A percentile compares a stretch with the other conserved stretches of the same genome.
These are phyloP conservation scores for Wickerhamomyces kurtzmanii DNA, from an alignment of 805 yeast genomes.

Conservation along the genomic window DNA sequence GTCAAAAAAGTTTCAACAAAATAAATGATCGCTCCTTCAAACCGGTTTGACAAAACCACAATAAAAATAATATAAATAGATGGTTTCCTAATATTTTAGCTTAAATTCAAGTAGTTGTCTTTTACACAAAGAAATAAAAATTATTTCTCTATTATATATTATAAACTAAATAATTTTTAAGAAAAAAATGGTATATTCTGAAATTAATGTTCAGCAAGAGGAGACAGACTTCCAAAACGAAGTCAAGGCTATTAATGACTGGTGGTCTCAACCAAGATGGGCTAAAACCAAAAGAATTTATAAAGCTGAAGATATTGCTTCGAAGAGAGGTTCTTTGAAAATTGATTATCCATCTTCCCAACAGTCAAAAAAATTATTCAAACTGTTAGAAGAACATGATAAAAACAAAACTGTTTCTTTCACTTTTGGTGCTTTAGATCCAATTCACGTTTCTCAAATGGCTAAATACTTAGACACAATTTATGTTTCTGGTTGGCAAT, in stretches of 20 bases:
- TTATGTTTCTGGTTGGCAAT: conserved; percentile 98
- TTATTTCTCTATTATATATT: too few species aligned
- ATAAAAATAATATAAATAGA: too few species aligned
- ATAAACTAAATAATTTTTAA: too few species aligned
- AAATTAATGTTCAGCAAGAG: conserved; percentile 7
- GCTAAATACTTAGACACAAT: conserved; percentile 88
- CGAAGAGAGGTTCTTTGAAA: conserved; percentile 75
- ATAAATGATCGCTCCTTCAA: too few species aligned
- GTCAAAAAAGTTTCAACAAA: too few species aligned
- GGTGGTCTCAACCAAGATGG: conserved; percentile 98
- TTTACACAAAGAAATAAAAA: too few species aligned
- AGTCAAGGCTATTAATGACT: conserved; percentile 62
- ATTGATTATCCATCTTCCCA: conserved; percentile 65
- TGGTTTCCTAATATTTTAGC: too few species aligned
- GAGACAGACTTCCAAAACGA: conserved; percentile 27
- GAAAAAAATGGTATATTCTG: conserved; percentile 2
- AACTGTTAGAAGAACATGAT: conserved; percentile 63
- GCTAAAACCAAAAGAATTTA: conserved; percentile 77
- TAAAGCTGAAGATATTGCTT: conserved; percentile 80
- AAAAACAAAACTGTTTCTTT: conserved; percentile 63
- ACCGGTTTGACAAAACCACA: too few species aligned
- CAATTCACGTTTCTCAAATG: conserved; percentile 94
- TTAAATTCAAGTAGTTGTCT: too few species aligned
- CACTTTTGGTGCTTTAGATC: conserved; percentile 95
- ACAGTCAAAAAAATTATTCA: conserved; percentile 77